These are phyloP conservation scores for Salvia hispanica DNA, from an alignment of 257 asterid genomes.

Conservation along the genomic window DNA sequence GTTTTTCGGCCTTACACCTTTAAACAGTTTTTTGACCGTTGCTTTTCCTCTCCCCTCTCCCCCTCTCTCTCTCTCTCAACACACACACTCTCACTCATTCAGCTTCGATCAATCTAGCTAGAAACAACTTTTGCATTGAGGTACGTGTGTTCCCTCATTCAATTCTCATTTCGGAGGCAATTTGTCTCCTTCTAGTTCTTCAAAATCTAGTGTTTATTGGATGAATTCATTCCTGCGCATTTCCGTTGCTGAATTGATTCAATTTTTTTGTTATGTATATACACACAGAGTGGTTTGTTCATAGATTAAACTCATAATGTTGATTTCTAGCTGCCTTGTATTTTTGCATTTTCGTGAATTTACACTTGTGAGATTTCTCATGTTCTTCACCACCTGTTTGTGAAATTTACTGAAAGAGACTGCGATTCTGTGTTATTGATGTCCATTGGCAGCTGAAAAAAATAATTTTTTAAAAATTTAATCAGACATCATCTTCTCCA, in stretches of 20 bases:
- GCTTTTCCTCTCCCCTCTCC: constrained; percentile 47
- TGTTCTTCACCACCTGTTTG: constrained; percentile 11
- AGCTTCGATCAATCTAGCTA: constrained; percentile 36
- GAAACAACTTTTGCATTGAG: constrained; percentile 43
- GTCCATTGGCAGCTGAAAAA: constrained; percentile 10
- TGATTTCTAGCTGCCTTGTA: background rate
- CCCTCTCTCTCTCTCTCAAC: constrained; percentile 40
- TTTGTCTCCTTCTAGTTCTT: constrained; percentile 17
- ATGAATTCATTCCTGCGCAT: constrained; percentile 19
- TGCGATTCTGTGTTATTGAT: constrained; percentile 1
- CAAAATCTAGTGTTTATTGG: constrained; percentile 5
- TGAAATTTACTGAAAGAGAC: constrained; percentile 17
- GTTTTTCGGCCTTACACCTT: constrained; percentile 32
- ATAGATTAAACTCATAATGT: background rate
- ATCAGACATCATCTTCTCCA: constrained; percentile 27
- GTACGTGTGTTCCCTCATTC: constrained; percentile 42
- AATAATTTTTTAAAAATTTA: background rate
- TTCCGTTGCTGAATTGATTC: constrained; percentile 22
- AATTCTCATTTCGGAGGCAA: constrained; percentile 34
- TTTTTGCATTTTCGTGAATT: background rate
- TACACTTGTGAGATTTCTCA: background rate
- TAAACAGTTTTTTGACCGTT: constrained; percentile 53
- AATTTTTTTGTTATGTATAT: background rate
- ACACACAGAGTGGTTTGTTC: constrained; percentile 15
- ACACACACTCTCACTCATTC: constrained; percentile 18